Conservation (phyloP, 768 basidiomycete species). For the Neoboletus brunneissimus region DNA sequence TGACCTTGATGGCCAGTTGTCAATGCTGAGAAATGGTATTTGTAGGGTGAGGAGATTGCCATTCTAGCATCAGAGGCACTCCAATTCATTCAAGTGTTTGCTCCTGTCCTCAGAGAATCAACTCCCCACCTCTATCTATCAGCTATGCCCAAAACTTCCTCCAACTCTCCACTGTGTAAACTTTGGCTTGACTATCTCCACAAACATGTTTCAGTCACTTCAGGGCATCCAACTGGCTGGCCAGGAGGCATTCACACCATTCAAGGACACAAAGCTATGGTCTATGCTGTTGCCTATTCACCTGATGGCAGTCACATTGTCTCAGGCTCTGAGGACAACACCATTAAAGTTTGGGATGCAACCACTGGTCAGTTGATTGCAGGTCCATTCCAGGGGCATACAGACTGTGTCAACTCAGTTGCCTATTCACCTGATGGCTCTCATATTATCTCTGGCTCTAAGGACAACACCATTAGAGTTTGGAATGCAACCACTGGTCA, state of each 20-base stretch:
- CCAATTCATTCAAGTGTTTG: too few relatives aligned
- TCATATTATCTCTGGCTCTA: not conserved
- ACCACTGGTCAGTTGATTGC: not conserved
- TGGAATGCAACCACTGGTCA: too few relatives aligned
- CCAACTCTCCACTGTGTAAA: not conserved
- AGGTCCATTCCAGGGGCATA: not conserved
- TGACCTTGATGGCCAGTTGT: too few relatives aligned
- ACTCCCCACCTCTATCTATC: too few relatives aligned
- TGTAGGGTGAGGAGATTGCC: too few relatives aligned
- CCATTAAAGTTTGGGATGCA: not conserved
- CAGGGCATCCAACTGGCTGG: not conserved
- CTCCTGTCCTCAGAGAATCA: too few relatives aligned
- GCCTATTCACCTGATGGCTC: slow-evolving; percentile 1
- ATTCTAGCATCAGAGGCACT: too few relatives aligned
- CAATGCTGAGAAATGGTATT: too few relatives aligned
- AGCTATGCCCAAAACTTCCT: too few relatives aligned
- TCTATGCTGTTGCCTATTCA: not conserved
- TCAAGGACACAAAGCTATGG: not conserved
- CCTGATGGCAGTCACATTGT: not conserved
- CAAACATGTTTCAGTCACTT: not conserved
- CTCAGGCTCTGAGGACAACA: not conserved
- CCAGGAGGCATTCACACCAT: not conserved
- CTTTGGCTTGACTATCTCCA: not conserved
- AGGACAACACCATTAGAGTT: not conserved
- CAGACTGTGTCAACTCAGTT: not conserved